phyloP scores from a whole-genome alignment of 257 asterid genomes.

The Forsythia suspensa region DNA sequence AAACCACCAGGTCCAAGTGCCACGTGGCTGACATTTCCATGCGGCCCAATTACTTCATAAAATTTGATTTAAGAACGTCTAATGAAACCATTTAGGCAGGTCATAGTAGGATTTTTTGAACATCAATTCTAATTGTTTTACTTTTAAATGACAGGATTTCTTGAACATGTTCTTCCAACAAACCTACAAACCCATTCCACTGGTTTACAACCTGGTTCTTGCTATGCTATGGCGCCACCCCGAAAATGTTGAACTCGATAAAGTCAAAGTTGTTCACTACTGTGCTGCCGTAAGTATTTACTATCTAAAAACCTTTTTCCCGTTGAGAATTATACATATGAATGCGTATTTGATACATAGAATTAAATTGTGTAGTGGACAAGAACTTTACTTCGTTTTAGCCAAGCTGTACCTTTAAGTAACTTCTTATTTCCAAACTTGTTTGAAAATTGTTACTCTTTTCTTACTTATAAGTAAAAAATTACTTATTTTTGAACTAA shows the following conservation, averaged over 20 bases:
- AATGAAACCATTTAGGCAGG: not conserved
- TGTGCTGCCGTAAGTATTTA: slow-evolving; percentile 12
- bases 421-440: no score
- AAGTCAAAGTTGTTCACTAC: slow-evolving; percentile 23
- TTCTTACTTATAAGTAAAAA: not conserved
- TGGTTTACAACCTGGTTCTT: slow-evolving; percentile 16
- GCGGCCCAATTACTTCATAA: not conserved
- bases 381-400: not conserved
- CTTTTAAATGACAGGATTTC: slow-evolving; percentile 15
- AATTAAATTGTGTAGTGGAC: not conserved
- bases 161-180: not conserved
- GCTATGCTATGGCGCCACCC: slow-evolving; percentile 24
- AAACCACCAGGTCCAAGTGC: not conserved
- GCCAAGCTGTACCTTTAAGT: not conserved
- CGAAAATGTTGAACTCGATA: slow-evolving; percentile 8
- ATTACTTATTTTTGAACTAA: not conserved
- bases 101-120: not conserved
- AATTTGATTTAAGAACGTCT: not conserved
- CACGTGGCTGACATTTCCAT: not conserved
- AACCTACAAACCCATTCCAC: slow-evolving; percentile 14
- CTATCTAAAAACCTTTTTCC: not conserved
- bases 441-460: not conserved
- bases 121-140: not conserved
- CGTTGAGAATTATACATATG: not conserved
- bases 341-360: not conserved